Percentiles rank a stretch among this genome's conserved stretches.
Conservation (phyloP, 2,329 filamentous ascomycete species). For the Exophiala sp. region DNA sequence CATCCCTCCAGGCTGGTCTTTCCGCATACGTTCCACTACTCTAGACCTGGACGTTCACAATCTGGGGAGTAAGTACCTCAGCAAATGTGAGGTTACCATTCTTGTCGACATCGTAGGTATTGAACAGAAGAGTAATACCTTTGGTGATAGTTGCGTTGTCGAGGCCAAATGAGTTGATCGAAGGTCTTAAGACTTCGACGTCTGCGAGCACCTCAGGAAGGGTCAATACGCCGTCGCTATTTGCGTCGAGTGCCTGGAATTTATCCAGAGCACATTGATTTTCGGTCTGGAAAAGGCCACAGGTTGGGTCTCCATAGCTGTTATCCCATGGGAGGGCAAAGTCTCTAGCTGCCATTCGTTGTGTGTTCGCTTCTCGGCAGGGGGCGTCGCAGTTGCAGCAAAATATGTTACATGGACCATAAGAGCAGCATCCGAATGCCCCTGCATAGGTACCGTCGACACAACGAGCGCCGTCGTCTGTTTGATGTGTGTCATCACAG, state of each 20-base stretch:
- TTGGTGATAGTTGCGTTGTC: background rate
- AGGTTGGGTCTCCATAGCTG: background rate
- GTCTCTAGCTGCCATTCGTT: background rate
- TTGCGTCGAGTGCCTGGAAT: background rate
- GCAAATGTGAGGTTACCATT: background rate
- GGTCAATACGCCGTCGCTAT: background rate
- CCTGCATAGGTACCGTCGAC: background rate
- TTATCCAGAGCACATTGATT: background rate
- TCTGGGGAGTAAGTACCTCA: background rate
- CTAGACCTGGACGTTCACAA: too few species aligned
- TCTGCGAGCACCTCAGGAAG: background rate
- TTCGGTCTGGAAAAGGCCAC: background rate
- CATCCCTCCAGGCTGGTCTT: too few species aligned
- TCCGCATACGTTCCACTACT: too few species aligned
- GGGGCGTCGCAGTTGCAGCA: background rate
- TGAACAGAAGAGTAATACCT: background rate
- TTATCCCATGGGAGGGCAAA: background rate
- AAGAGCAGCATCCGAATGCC: background rate
- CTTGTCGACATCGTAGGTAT: background rate
- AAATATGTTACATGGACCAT: background rate
- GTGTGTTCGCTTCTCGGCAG: background rate
- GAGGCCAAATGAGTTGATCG: background rate
- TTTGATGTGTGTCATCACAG: background rate
- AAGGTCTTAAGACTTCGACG: background rate
- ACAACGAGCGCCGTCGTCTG: background rate